A percentile compares a stretch with the other conserved stretches of the same genome.
Conservation (phyloP, 1,139 yeast genomes). For the Hyphopichia buzzinii region DNA sequence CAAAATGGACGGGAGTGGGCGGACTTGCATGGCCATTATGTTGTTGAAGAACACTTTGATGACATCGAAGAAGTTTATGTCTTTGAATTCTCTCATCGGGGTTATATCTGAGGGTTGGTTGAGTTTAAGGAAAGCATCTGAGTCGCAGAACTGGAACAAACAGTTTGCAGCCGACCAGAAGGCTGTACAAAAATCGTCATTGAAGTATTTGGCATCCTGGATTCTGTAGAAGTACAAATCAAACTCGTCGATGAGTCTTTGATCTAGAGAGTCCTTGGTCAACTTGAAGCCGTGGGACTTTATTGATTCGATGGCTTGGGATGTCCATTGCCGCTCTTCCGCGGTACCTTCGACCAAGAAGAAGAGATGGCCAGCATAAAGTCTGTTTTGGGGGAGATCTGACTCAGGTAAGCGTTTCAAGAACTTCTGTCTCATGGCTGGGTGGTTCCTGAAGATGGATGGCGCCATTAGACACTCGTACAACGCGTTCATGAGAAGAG, state of each 20-base stretch:
- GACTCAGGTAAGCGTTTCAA: slow-evolving; percentile 18
- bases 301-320: slow-evolving; percentile 21
- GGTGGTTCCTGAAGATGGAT: slow-evolving; percentile 37
- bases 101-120: slow-evolving; percentile 46
- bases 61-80: slow-evolving; percentile 44
- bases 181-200: slow-evolving; percentile 36
- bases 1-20: slow-evolving; percentile 56
- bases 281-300: slow-evolving; percentile 9
- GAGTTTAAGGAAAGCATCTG: slow-evolving; percentile 38
- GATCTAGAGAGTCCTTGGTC: slow-evolving; percentile 19
- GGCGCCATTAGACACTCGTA: slow-evolving; percentile 55
- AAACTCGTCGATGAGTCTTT: slow-evolving; percentile 52
- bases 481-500: slow-evolving; percentile 19
- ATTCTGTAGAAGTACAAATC: slow-evolving; percentile 48
- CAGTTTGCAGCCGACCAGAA: slow-evolving; percentile 55
- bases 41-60: slow-evolving; percentile 47
- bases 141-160: slow-evolving; percentile 39
- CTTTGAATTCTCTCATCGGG: slow-evolving; percentile 34
- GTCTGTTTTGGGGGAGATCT: slow-evolving; percentile 12
- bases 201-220: slow-evolving; percentile 51
- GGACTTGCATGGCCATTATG: slow-evolving; percentile 47
- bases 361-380: slow-evolving; percentile 50
- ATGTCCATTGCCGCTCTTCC: slow-evolving; percentile 47
- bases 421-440: slow-evolving; percentile 30
- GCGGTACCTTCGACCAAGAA: slow-evolving; percentile 53